phyloP scores from a whole-genome alignment of 345 rosid genomes.

The Gynandropsis gynandra region DNA sequence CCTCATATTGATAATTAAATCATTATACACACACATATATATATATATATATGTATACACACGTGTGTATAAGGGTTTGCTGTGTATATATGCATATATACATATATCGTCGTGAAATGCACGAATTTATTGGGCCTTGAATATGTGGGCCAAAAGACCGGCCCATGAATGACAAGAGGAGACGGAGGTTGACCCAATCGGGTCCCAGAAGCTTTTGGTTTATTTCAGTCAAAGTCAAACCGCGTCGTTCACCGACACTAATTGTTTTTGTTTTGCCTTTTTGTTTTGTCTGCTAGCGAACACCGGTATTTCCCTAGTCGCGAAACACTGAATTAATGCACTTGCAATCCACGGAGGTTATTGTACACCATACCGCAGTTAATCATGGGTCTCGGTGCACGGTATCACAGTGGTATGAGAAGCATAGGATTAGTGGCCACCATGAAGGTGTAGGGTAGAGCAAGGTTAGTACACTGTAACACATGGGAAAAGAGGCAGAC shows the following conservation, averaged over 20 bases:
- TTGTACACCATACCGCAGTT: conserved; percentile 6
- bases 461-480: too few relatives aligned
- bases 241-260: conserved; percentile 28
- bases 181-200: conserved; percentile 25
- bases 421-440: conserved; percentile 11
- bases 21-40: not conserved
- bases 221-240: conserved; percentile 23
- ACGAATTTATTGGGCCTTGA: conserved; percentile 14
- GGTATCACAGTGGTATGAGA: conserved; percentile 7
- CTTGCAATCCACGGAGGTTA: conserved; percentile 12
- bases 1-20: too few relatives aligned
- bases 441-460: too few relatives aligned
- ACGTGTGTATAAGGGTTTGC: too few relatives aligned
- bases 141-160: conserved; percentile 22
- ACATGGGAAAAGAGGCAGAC: too few relatives aligned
- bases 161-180: conserved; percentile 18
- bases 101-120: not conserved
- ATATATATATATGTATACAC: too few relatives aligned
- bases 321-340: conserved; percentile 11
- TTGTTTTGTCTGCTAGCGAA: conserved; percentile 20
- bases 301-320: conserved; percentile 17
- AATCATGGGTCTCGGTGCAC: not conserved
- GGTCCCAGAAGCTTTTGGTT: not conserved
- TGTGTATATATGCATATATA: too few relatives aligned
- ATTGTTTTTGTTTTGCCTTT: too few relatives aligned